Evolutionary conservation across 768 basidiomycete species (phyloP), one percentile per base, ranked within the genome.

Genomic region (Trametes cubensis): DNA sequence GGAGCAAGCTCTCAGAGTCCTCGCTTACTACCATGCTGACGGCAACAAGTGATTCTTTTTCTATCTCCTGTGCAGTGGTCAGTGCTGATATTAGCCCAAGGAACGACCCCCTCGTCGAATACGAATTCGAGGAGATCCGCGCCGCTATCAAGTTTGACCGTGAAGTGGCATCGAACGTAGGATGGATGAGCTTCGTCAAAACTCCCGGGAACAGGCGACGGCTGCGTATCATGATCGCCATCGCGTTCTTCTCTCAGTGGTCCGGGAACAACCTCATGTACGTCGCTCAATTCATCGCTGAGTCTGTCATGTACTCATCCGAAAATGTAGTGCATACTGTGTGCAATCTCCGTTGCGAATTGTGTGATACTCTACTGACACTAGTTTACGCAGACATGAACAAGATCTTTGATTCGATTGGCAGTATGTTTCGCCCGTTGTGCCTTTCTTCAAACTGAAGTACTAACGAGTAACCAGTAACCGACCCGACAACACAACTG

Each of bases 121-220:
- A 81, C 68, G 85, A 86, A 69, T 86, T 83, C 64, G 79, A 82
- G 64, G 86, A 88, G 72, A 88, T 89, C 75, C 85, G 83, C 69
- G 78, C 82, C 25, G 84, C 84, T 6, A 71, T 81, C 41, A 28
- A 38, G 46, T 65, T 65, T 38, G 64, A 65, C 53, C 26, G 46
- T 10, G 64, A 65, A 30, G 73, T 78, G n/a, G 75, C 77, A 25
- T 61, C 74, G 11, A 68, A 77, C 40, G 72, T 81, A 20, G 80
- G 80, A 21, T 86, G 79, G 81, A 42, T 66, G 34, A 75, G 65
- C 45, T 81, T 94, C 68, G 52, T 85, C 70, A 79, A 73, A 69
- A 81, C 75, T 13, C 73, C 72, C 5, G 86, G 84, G 10, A 87
- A 87, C 72, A 73, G 79, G 46, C 77, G 76, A 41, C 79, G 86